phyloP scores from a whole-genome alignment of 2,329 filamentous ascomycete species.

The Waltergamsia citrina region DNA sequence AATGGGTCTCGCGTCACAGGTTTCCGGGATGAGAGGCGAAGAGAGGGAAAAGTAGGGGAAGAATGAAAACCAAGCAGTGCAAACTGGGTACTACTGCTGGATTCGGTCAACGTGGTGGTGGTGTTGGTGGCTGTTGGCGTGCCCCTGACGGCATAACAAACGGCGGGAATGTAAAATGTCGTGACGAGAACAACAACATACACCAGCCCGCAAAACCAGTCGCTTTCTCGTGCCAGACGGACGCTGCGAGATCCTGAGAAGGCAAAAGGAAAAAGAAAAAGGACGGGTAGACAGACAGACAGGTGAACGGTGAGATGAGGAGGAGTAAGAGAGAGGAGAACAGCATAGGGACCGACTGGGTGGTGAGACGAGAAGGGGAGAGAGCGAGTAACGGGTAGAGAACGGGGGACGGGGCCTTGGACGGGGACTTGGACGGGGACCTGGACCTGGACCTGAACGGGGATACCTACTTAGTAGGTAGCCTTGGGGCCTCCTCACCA shows the following conservation, averaged over 20 bases:
- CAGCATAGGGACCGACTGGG: background rate
- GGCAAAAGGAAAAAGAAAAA: background rate
- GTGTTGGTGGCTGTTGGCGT: background rate
- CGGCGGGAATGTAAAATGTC: background rate
- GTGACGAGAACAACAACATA: background rate
- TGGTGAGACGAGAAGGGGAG: background rate
- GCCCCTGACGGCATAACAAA: background rate
- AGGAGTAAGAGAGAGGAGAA: background rate
- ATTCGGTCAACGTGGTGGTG: too few species aligned
- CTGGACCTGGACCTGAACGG: background rate
- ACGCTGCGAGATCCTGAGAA: slow-evolving; percentile 1
- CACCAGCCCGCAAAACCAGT: background rate
- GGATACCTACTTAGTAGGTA: too few species aligned
- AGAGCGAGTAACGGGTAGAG: too few species aligned
- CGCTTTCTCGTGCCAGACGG: slow-evolving; percentile 6
- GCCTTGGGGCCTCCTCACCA: too few species aligned
- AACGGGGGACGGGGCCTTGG: too few species aligned
- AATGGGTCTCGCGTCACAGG: slow-evolving; percentile 1
- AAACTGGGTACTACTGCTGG: too few species aligned
- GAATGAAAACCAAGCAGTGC: too few species aligned
- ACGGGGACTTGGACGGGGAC: too few species aligned
- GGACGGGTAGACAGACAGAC: background rate
- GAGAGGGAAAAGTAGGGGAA: background rate
- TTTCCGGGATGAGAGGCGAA: background rate
- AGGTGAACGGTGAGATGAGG: background rate